Conservation (phyloP, 2,329 filamentous ascomycete genomes). For the Diaporthe vaccinii region DNA sequence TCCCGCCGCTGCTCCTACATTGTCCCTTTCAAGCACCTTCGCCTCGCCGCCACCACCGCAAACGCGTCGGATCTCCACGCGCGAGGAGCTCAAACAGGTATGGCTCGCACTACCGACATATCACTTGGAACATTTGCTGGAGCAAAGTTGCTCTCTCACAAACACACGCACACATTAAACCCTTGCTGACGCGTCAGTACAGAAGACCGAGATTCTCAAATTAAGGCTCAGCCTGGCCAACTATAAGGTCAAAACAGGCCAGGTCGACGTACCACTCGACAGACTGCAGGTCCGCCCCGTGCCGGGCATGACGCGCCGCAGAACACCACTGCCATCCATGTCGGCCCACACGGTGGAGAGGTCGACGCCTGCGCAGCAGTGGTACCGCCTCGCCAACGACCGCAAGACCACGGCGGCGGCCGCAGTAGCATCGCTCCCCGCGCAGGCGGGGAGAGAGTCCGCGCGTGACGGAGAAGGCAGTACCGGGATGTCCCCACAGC, state of each 20-base stretch:
- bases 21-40: constrained; percentile 9
- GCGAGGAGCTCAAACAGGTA: constrained; percentile 67
- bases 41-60: constrained; percentile 39
- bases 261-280: constrained; percentile 75
- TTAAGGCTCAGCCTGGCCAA: constrained; percentile 78
- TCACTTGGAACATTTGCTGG: background rate
- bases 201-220: constrained; percentile 76
- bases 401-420: constrained; percentile 41
- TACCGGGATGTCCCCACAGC: constrained; percentile 20
- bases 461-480: constrained; percentile 22
- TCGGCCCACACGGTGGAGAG: constrained; percentile 38
- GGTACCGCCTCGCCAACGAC: constrained; percentile 37
- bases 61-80: constrained; percentile 55
- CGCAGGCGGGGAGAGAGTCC: constrained; percentile 10
- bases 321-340: constrained; percentile 40
- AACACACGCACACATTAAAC: background rate
- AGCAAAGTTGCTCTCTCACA: background rate
- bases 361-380: constrained; percentile 40
- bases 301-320: constrained; percentile 42
- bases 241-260: constrained; percentile 82
- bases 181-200: constrained; percentile 36
- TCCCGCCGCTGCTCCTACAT: constrained; percentile 12
- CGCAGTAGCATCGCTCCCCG: constrained; percentile 12
- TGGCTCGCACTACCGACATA: background rate
- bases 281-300: constrained; percentile 63